Evolutionary conservation across 2,329 filamentous ascomycete genomes (phyloP), one percentile per base, ranked within the genome.

Genomic region (Elsinoe batatas): DNA sequence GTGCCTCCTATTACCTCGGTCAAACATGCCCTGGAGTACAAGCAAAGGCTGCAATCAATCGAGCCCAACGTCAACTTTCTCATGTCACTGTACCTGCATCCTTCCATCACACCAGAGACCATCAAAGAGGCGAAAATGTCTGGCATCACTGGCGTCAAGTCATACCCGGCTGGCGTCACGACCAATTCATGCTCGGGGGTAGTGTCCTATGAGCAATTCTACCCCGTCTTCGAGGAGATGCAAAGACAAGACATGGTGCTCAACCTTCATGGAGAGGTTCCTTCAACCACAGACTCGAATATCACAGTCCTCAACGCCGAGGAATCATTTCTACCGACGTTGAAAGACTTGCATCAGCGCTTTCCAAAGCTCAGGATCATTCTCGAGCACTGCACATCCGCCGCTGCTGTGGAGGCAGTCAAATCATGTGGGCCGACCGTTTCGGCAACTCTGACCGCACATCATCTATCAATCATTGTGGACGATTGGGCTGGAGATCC

Each of bases 191-290:
- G 76, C 35, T 81, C 79, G 22, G 88, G 87, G 11, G 86, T 91
- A 20, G 74, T 85, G 13, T 79, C 82, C 56, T 81, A 88, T 64
- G 81, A 83, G 58, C 72, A 77, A 32, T 91, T 88, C 72, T 86
- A 87, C 66, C 80, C 82, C 5, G 87, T 91, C 12, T 95, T 97
- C 66, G 80, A 78, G n/a, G 87, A 88, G 61, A 96, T 97, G 91
- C 86, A 95, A 67, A 74, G 83, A 58, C 81, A 90, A 61, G 83
- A 84, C 61, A 76, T 95, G 67, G 79, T 94, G n/a, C 78, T 94
- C 40, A 96, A 96, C 72, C 76, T 97, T n/a, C 91, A 97, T 68
- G 91, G 91, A 61, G 91, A 96, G 72, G 81, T 85, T n/a, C 84
- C 83, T 0, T 77, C 77, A 1, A 75, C 75, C 60, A 68, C 69